These are phyloP conservation scores for Ailanthus altissimus DNA, from an alignment of 345 rosid genomes.

Conservation along the genomic window DNA sequence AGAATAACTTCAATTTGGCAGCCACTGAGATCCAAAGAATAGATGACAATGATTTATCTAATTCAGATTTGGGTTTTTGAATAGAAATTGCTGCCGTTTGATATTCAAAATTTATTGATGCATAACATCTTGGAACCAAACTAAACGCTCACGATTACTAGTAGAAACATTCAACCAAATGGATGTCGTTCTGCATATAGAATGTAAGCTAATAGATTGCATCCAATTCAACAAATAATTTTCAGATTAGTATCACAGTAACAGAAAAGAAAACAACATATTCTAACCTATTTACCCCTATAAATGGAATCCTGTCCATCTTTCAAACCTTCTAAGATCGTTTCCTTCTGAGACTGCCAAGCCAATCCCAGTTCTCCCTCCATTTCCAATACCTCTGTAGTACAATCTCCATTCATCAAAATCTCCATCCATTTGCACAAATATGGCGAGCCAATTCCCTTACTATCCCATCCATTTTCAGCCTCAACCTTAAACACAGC, in stretches of 20 bases:
- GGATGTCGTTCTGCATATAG: neutral
- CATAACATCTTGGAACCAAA: too few relatives aligned
- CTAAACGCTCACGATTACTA: too few relatives aligned
- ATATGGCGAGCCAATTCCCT: conserved; percentile 70
- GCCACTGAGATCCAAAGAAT: neutral
- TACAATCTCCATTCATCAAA: conserved; percentile 72
- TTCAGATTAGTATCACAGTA: neutral
- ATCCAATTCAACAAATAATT: neutral
- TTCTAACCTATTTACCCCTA: conserved; percentile 21
- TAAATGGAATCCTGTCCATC: conserved; percentile 58
- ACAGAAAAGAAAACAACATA: neutral
- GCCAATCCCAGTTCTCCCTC: conserved; percentile 73
- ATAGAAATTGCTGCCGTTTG: neutral
- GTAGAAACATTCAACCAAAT: too few relatives aligned
- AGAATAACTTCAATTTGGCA: neutral
- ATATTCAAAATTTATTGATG: neutral
- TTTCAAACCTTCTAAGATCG: conserved; percentile 46
- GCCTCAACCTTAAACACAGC: conserved; percentile 43
- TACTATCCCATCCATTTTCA: conserved; percentile 58
- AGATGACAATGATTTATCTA: neutral
- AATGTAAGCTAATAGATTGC: neutral
- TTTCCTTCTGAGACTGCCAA: conserved; percentile 60
- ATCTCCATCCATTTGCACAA: conserved; percentile 66
- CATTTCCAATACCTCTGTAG: conserved; percentile 58
- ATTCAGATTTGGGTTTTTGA: neutral